phyloP scores from a whole-genome alignment of 2,329 filamentous ascomycete species.

The Monosporascus sp. region DNA sequence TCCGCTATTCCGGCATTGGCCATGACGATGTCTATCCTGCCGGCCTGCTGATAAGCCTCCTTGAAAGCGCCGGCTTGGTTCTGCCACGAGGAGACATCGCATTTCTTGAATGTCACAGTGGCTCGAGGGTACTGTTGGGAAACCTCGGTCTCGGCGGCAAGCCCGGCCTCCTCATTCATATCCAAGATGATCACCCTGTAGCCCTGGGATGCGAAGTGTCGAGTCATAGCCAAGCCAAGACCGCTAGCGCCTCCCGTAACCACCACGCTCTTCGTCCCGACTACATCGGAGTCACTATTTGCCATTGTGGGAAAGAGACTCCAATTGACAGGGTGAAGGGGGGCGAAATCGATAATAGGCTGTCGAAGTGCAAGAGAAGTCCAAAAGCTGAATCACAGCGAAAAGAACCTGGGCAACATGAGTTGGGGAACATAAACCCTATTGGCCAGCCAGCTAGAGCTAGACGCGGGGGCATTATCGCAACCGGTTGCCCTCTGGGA shows the following conservation, averaged over 20 bases:
- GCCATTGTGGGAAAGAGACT: neutral
- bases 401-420: too few relatives aligned
- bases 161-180: conserved; percentile 23
- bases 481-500: too few relatives aligned
- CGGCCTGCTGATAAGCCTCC: conserved; percentile 24
- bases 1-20: conserved; percentile 46
- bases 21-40: conserved; percentile 40
- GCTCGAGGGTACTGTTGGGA: conserved; percentile 19
- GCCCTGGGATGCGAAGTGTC: conserved; percentile 29
- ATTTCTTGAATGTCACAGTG: conserved; percentile 25
- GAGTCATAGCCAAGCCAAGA: conserved; percentile 29
- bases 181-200: conserved; percentile 29
- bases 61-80: conserved; percentile 30
- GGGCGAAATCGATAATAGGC: too few relatives aligned
- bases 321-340: too few relatives aligned
- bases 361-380: too few relatives aligned
- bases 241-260: conserved; percentile 33
- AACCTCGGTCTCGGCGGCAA: conserved; percentile 17
- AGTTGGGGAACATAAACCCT: too few relatives aligned
- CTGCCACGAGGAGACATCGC: conserved; percentile 34
- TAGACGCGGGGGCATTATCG: too few relatives aligned
- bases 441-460: too few relatives aligned
- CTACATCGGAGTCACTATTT: conserved; percentile 3
- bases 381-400: too few relatives aligned
- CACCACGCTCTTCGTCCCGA: conserved; percentile 20